Percentiles rank a stretch among this genome's conserved stretches.
Conservation (phyloP, 148 eudicot genomes). For the Chenopodium berlandieri region DNA sequence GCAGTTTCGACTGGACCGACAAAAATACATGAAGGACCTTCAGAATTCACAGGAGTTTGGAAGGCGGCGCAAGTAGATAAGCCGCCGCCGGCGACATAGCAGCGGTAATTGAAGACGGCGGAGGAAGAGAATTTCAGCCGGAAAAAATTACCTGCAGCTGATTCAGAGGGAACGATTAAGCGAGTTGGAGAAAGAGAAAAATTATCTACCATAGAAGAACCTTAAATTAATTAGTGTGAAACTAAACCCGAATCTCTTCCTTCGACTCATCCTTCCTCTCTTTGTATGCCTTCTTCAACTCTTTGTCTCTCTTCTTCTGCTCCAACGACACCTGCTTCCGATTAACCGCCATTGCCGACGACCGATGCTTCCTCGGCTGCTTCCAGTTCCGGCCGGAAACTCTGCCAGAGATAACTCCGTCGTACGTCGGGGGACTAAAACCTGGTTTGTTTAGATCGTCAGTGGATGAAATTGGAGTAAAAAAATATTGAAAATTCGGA, state of each 20-base stretch:
- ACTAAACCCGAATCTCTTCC: slow-evolving; percentile 30
- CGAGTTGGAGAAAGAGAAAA: slow-evolving; percentile 23
- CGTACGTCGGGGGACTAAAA: slow-evolving; percentile 72
- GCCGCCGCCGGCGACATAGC: neutral
- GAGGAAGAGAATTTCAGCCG: slow-evolving; percentile 28
- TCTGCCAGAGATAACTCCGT: slow-evolving; percentile 85
- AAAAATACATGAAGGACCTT: slow-evolving; percentile 80
- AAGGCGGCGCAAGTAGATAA: slow-evolving; percentile 12
- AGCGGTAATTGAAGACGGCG: slow-evolving; percentile 37
- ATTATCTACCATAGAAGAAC: slow-evolving; percentile 4
- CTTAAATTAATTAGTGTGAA: no score
- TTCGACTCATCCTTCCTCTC: slow-evolving; percentile 34
- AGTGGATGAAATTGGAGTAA: slow-evolving; percentile 38
- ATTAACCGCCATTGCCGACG: slow-evolving; percentile 60
- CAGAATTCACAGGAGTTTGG: slow-evolving; percentile 22
- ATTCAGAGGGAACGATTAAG: slow-evolving; percentile 24
- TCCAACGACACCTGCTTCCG: slow-evolving; percentile 14
- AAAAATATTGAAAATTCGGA: no score
- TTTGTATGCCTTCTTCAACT: slow-evolving; percentile 69
- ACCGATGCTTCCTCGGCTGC: slow-evolving; percentile 51
- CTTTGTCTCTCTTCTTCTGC: slow-evolving; percentile 29
- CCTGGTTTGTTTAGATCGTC: slow-evolving; percentile 60
- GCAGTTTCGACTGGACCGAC: slow-evolving; percentile 83
- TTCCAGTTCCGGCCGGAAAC: slow-evolving; percentile 86
- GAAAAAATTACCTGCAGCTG: slow-evolving; percentile 22